phyloP scores from a whole-genome alignment of 768 basidiomycete genomes.

The Lentinula sp. region DNA sequence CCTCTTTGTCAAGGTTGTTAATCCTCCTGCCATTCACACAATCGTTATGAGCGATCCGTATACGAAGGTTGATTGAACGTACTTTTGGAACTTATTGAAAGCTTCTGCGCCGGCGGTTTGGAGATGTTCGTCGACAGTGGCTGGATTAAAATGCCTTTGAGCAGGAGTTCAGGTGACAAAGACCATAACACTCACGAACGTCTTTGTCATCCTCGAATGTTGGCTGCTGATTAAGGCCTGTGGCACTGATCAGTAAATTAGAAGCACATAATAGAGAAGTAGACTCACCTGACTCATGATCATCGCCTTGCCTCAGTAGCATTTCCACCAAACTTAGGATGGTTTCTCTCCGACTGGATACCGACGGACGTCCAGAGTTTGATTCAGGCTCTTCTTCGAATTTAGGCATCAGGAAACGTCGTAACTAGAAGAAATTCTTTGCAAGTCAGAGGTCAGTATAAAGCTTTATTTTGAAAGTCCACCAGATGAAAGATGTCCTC shows the following conservation, averaged over 20 bases:
- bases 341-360: conserved; percentile 30
- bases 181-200: conserved; percentile 45
- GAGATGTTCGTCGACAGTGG: conserved; percentile 64
- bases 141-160: conserved; percentile 21
- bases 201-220: conserved; percentile 61
- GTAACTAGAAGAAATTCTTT: too few species aligned
- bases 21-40: conserved; percentile 35
- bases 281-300: conserved; percentile 23
- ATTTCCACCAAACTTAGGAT: conserved; percentile 48
- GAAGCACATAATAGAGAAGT: neutral
- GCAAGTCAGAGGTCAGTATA: too few species aligned
- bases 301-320: conserved; percentile 33
- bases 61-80: conserved; percentile 10
- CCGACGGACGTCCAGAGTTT: neutral
- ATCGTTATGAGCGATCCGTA: conserved; percentile 1
- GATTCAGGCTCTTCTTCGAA: neutral
- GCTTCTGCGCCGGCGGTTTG: conserved; percentile 61
- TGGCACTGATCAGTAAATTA: neutral
- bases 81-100: conserved; percentile 63
- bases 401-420: neutral
- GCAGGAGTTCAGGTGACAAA: neutral
- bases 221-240: conserved; percentile 27
- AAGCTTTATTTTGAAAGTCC: neutral
- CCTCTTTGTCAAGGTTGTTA: conserved; percentile 62
- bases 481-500: neutral